Evolutionary conservation across 169 alveolate species (phyloP).

Genomic region (Babesia gibsoni): DNA sequence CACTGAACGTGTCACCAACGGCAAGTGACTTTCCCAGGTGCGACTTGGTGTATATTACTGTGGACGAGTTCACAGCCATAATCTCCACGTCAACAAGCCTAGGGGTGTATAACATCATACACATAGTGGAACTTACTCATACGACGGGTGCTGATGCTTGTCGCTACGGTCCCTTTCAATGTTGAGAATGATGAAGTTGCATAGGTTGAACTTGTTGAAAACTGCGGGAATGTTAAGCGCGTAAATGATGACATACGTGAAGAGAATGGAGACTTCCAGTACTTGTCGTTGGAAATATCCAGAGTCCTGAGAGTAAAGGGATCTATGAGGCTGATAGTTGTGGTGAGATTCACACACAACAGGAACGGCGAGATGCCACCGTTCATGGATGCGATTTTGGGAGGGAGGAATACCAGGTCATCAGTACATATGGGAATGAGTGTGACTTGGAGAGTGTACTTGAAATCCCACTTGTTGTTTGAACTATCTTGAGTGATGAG

Average conservation of each 20-base stretch:
- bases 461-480: conserved; percentile 86
- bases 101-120: background rate
- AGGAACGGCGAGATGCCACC: conserved; percentile 64
- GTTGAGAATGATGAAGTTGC: conserved; percentile 54
- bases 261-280: conserved; percentile 58
- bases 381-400: conserved; percentile 52
- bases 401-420: conserved; percentile 88
- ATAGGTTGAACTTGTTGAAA: conserved; percentile 58
- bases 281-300: conserved; percentile 58
- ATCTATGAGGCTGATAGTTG: conserved; percentile 57
- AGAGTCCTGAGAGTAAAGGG: conserved; percentile 61
- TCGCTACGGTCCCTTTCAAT: conserved; percentile 37
- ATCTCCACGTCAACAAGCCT: conserved; percentile 64
- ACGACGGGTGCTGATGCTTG: conserved; percentile 14
- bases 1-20: conserved; percentile 56
- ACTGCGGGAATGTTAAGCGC: conserved; percentile 11
- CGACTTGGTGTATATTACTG: conserved; percentile 58
- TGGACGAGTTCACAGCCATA: conserved; percentile 57
- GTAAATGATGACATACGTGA: conserved; percentile 32
- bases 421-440: conserved; percentile 95
- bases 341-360: conserved; percentile 47
- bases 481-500: conserved; percentile 90
- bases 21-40: conserved; percentile 52
- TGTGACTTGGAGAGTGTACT: conserved; percentile 90
- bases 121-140: conserved; percentile 26